phyloP scores from a whole-genome alignment of 257 asterid genomes.

The Nicotiana noctiflora region DNA sequence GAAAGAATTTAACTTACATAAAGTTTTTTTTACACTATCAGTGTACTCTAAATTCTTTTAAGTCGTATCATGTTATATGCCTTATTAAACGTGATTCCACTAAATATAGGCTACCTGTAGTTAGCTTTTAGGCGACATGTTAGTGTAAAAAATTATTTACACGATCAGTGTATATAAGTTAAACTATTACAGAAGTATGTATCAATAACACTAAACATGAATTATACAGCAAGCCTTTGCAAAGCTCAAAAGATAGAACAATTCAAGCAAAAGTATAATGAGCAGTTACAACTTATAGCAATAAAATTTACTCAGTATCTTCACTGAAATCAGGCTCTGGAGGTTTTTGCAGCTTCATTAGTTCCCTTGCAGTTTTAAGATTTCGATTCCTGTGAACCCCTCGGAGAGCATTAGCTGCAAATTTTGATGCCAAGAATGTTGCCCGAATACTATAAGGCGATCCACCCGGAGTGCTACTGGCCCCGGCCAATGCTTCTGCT shows the following conservation, averaged over 20 bases:
- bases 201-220: neutral
- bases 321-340: conserved; percentile 95
- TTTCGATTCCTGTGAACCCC: conserved; percentile 85
- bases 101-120: neutral
- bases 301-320: conserved; percentile 46
- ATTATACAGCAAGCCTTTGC: neutral
- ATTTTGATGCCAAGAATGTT: conserved; percentile 67
- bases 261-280: neutral
- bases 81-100: neutral
- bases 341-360: conserved; percentile 79
- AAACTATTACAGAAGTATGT: neutral
- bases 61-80: neutral
- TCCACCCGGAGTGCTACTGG: conserved; percentile 30
- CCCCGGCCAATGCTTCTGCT: conserved; percentile 38
- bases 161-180: neutral
- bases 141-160: neutral
- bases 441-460: conserved; percentile 72
- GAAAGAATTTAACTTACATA: no score
- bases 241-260: neutral
- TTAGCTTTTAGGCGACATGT: neutral
- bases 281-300: neutral
- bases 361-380: conserved; percentile 71
- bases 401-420: conserved; percentile 83
- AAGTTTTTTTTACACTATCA: no score
- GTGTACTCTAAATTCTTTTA: no score